These are phyloP conservation scores for Didymella glomerata DNA, from an alignment of 2,329 filamentous ascomycete genomes.

Conservation along the genomic window DNA sequence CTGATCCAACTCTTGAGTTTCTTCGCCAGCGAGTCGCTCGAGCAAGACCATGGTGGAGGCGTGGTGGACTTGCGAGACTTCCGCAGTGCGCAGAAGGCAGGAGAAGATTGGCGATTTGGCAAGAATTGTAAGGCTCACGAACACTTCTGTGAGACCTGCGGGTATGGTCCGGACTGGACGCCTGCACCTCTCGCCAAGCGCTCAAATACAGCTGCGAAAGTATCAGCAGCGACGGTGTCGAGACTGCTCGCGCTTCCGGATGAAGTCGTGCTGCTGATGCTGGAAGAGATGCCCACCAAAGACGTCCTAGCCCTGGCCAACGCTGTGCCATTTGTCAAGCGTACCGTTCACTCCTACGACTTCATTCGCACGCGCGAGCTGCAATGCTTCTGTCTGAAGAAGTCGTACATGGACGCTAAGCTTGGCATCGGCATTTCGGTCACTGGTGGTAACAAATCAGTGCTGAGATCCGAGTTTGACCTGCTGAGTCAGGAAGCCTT, in stretches of 20 bases:
- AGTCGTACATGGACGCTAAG: constrained; percentile 49
- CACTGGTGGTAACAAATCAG: constrained; percentile 29
- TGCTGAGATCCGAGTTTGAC: constrained; percentile 60
- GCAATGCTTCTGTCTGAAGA: constrained; percentile 59
- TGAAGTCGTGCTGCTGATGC: constrained; percentile 52
- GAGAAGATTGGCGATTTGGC: background rate
- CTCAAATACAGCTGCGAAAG: background rate
- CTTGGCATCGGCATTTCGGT: constrained; percentile 57
- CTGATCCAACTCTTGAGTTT: constrained; percentile 63
- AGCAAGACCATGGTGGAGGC: constrained; percentile 50
- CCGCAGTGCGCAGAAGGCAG: background rate
- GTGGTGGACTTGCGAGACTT: constrained; percentile 36
- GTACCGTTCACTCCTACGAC: constrained; percentile 47
- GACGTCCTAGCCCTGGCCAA: constrained; percentile 51
- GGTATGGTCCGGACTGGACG: constrained; percentile 1
- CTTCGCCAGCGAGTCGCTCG: constrained; percentile 58
- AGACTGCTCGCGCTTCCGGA: constrained; percentile 50
- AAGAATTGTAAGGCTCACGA: background rate
- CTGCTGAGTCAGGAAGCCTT: constrained; percentile 57
- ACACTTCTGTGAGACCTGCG: constrained; percentile 8
- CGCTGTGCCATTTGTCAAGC: constrained; percentile 50
- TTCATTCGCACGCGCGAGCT: constrained; percentile 56
- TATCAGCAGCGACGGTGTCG: constrained; percentile 1
- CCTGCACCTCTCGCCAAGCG: background rate
- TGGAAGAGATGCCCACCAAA: constrained; percentile 36